phyloP scores from a whole-genome alignment of 192 early-diverging fungal species.

The Anaeromyces robustus region DNA sequence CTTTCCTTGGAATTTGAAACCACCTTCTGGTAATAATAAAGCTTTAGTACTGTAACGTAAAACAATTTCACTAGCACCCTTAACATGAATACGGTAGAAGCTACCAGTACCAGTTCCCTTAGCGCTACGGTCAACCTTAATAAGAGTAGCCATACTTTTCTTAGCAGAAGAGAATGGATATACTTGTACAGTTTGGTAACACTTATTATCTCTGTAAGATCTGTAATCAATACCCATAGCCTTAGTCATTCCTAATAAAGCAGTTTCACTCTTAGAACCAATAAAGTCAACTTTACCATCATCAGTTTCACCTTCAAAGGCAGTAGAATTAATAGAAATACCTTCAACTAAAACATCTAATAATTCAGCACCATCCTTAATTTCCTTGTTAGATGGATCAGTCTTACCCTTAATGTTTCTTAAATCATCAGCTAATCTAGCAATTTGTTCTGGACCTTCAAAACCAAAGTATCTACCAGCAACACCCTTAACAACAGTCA shows the following conservation, averaged over 20 bases:
- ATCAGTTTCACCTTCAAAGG: slow-evolving; percentile 7
- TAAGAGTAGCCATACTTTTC: slow-evolving; percentile 83
- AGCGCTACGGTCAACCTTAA: slow-evolving; percentile 34
- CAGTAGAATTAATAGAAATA: slow-evolving; percentile 62
- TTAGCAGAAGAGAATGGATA: slow-evolving; percentile 83
- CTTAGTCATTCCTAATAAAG: slow-evolving; percentile 66
- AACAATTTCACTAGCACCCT: slow-evolving; percentile 86
- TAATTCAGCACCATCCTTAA: slow-evolving; percentile 8
- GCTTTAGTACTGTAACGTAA: slow-evolving; percentile 36
- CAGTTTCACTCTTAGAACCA: slow-evolving; percentile 93
- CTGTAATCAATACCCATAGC: slow-evolving; percentile 32
- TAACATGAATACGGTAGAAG: slow-evolving; percentile 66
- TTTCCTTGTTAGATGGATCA: not conserved
- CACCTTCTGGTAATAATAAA: slow-evolving; percentile 6
- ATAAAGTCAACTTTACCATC: slow-evolving; percentile 26
- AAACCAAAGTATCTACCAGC: slow-evolving; percentile 42
- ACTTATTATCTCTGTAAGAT: slow-evolving; percentile 38
- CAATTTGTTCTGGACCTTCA: slow-evolving; percentile 21
- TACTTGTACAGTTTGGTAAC: slow-evolving; percentile 48
- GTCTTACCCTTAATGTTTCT: not conserved
- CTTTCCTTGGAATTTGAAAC: slow-evolving; percentile 4
- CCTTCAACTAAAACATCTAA: slow-evolving; percentile 41
- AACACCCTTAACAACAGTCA: slow-evolving; percentile 87
- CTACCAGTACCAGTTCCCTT: slow-evolving; percentile 17
- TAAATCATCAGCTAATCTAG: slow-evolving; percentile 6